Evolutionary conservation across 1,284 basidiomycete genomes (phyloP).

Genomic region (Phellinidium pouzarii): DNA sequence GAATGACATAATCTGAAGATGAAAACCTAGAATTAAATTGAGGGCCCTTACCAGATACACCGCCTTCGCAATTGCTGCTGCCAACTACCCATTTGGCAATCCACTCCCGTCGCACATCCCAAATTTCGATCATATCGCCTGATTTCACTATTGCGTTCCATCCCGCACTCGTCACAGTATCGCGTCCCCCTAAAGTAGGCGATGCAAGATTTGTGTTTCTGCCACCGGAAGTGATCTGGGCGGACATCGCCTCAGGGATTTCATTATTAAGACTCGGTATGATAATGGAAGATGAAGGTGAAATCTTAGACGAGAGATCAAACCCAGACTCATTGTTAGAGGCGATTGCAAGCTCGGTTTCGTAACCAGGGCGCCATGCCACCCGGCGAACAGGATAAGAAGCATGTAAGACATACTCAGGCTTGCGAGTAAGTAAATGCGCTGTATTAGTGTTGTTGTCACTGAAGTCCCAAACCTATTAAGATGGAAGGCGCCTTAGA

Average conservation of each 20-base stretch:
- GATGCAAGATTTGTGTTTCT: neutral
- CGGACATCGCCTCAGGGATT: conserved; percentile 8
- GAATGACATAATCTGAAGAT: conserved; percentile 1
- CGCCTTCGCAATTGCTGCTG: conserved; percentile 56
- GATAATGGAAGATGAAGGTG: conserved; percentile 18
- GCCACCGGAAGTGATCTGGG: neutral
- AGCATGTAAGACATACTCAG: conserved; percentile 69
- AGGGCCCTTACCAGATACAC: conserved; percentile 51
- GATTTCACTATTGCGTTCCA: conserved; percentile 17
- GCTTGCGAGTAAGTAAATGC: conserved; percentile 34
- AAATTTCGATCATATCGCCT: conserved; percentile 71
- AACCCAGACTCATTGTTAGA: conserved; percentile 57
- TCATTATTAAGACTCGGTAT: neutral
- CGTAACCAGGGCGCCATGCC: conserved; percentile 73
- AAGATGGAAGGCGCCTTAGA: conserved; percentile 5
- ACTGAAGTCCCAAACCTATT: conserved; percentile 72
- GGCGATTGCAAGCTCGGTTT: conserved; percentile 72
- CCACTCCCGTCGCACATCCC: conserved; percentile 80
- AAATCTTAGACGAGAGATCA: conserved; percentile 26
- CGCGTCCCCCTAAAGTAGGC: conserved; percentile 8
- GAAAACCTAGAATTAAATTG: conserved; percentile 6
- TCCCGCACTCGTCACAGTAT: conserved; percentile 26
- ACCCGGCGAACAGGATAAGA: conserved; percentile 70
- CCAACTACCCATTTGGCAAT: conserved; percentile 77
- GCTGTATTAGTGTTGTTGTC: conserved; percentile 12